Conservation (phyloP, 2,329 filamentous ascomycete species). For the Aureobasidium sp. region DNA sequence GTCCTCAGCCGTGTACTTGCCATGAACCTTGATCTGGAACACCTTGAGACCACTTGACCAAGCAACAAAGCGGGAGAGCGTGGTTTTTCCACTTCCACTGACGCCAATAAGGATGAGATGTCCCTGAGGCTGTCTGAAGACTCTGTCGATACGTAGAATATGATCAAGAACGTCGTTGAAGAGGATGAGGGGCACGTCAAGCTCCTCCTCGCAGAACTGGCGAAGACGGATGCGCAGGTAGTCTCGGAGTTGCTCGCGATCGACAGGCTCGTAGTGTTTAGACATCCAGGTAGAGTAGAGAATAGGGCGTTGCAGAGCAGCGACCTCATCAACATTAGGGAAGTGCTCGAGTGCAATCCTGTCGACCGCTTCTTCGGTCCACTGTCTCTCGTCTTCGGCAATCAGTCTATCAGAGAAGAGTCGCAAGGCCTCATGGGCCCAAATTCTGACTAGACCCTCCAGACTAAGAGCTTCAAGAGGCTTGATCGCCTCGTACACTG, state of each 20-base stretch:
- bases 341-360: conserved; percentile 87
- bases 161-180: conserved; percentile 99
- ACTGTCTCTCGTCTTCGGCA: conserved; percentile 84
- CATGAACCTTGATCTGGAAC: conserved; percentile 99
- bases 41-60: conserved; percentile 99
- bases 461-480: conserved; percentile 81
- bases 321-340: conserved; percentile 86
- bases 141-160: conserved; percentile 93
- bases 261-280: conserved; percentile 95
- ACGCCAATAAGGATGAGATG: conserved; percentile 98
- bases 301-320: conserved; percentile 85
- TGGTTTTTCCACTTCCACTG: conserved; percentile 97
- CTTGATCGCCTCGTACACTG: conserved; percentile 92
- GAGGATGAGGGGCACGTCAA: conserved; percentile 95
- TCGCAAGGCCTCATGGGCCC: conserved; percentile 93
- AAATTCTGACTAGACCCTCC: conserved; percentile 91
- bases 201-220: conserved; percentile 99
- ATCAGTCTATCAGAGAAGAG: conserved; percentile 97
- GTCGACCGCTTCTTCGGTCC: conserved; percentile 84
- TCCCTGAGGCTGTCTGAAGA: conserved; percentile 96
- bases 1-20: conserved; percentile 95
- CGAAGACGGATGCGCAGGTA: conserved; percentile 95
- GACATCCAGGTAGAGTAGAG: conserved; percentile 99
- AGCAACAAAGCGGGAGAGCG: conserved; percentile 91
- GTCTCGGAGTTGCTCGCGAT: conserved; percentile 87